phyloP scores from a whole-genome alignment of 2,329 filamentous ascomycete genomes.

The Aspergillus ustus region DNA sequence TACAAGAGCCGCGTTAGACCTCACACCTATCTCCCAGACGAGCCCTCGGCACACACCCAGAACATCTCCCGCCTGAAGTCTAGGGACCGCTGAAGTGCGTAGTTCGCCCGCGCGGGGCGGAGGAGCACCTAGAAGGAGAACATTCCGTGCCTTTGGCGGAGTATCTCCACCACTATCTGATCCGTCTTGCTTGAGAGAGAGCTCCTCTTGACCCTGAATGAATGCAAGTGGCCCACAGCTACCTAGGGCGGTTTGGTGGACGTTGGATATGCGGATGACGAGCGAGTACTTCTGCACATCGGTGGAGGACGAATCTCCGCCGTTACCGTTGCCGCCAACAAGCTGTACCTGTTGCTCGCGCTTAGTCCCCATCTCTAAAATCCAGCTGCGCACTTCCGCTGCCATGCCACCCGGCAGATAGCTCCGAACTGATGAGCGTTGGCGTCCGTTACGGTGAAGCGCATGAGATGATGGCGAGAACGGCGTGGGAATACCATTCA shows the following conservation, averaged over 20 bases:
- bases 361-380: conserved; percentile 43
- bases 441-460: conserved; percentile 36
- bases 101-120: conserved; percentile 18
- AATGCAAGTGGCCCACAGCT: conserved; percentile 35
- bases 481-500: conserved; percentile 30
- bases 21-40: conserved; percentile 42
- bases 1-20: not conserved
- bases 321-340: not conserved
- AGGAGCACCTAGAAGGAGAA: conserved; percentile 37
- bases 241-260: conserved; percentile 23
- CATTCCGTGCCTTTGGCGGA: conserved; percentile 17
- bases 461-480: conserved; percentile 43
- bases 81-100: not conserved
- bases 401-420: conserved; percentile 47
- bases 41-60: conserved; percentile 40
- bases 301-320: not conserved
- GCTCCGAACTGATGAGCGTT: conserved; percentile 24
- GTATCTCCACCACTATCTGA: not conserved
- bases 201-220: conserved; percentile 19
- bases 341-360: conserved; percentile 27
- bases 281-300: conserved; percentile 24
- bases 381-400: conserved; percentile 46
- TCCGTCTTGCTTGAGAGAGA: not conserved
- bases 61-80: conserved; percentile 25
- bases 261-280: conserved; percentile 23